Conservation (phyloP, 768 basidiomycete species). For the Chlorophyllum brunneum region DNA sequence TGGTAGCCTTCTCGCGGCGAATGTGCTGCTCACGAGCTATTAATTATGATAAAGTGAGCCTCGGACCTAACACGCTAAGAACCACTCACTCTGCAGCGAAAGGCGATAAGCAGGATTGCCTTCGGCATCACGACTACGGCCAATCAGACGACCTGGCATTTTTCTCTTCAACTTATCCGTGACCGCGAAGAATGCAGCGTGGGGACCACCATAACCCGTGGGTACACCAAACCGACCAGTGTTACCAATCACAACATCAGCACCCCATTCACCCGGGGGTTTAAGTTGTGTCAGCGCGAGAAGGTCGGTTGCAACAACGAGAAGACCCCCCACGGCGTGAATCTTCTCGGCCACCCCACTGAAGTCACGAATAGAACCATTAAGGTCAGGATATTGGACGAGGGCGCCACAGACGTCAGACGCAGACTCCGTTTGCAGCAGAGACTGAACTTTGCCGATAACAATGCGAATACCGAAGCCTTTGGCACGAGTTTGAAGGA, state of each 20-base stretch:
- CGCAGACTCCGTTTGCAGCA: slow-evolving; percentile 47
- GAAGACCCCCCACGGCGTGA: slow-evolving; percentile 74
- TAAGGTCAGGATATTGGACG: slow-evolving; percentile 91
- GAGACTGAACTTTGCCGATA: slow-evolving; percentile 55
- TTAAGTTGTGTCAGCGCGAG: slow-evolving; percentile 89
- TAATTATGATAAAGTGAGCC: slow-evolving; percentile 2
- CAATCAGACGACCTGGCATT: slow-evolving; percentile 98
- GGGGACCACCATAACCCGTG: slow-evolving; percentile 95
- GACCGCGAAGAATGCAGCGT: slow-evolving; percentile 96
- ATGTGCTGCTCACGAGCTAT: slow-evolving; percentile 95
- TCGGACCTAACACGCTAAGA: neutral
- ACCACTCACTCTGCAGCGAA: slow-evolving; percentile 83
- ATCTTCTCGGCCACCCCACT: slow-evolving; percentile 56
- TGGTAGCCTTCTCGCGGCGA: slow-evolving; percentile 96
- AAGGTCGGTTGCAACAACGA: slow-evolving; percentile 88
- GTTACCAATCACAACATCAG: slow-evolving; percentile 93
- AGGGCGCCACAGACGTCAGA: slow-evolving; percentile 80
- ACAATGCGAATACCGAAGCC: slow-evolving; percentile 88
- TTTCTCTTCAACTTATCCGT: slow-evolving; percentile 90
- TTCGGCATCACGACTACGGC: slow-evolving; percentile 78
- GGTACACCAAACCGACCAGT: slow-evolving; percentile 97
- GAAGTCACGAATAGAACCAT: slow-evolving; percentile 81
- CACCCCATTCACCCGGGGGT: slow-evolving; percentile 98
- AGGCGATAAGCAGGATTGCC: slow-evolving; percentile 90
- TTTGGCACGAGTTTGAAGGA: slow-evolving; percentile 86